Conservation (phyloP, 73 alveolate species). For the Tetrahymena malaccensis region DNA sequence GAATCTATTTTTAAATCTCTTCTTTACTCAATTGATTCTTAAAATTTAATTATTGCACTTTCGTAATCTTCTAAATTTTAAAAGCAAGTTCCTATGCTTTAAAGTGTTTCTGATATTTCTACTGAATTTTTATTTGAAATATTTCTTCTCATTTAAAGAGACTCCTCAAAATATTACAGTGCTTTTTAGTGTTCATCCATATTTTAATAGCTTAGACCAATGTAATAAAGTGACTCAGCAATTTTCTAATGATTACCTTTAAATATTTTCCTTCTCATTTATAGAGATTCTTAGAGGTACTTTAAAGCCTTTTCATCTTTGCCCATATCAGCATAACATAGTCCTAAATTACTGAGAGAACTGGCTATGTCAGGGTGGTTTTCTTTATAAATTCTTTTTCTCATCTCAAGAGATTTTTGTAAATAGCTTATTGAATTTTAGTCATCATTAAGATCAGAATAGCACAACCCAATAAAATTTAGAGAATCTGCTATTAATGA, state of each 20-base stretch:
- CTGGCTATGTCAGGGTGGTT: neutral
- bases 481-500: neutral
- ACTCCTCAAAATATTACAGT: neutral
- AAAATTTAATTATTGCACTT: too few species aligned
- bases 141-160: neutral
- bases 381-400: neutral
- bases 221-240: neutral
- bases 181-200: neutral
- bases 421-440: neutral
- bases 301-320: neutral
- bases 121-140: neutral
- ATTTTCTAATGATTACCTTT: neutral
- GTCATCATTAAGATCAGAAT: neutral
- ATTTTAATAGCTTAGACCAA: neutral
- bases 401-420: neutral
- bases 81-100: neutral
- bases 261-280: neutral
- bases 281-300: neutral
- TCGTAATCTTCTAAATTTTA: too few species aligned
- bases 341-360: neutral
- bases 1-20: too few species aligned
- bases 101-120: neutral
- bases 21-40: neutral
- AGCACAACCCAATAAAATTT: neutral
- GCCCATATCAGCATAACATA: neutral